Base-by-base conservation (phyloP, 495 filamentous ascomycete genomes). In the Thermochaetoides thermophila region DNA sequence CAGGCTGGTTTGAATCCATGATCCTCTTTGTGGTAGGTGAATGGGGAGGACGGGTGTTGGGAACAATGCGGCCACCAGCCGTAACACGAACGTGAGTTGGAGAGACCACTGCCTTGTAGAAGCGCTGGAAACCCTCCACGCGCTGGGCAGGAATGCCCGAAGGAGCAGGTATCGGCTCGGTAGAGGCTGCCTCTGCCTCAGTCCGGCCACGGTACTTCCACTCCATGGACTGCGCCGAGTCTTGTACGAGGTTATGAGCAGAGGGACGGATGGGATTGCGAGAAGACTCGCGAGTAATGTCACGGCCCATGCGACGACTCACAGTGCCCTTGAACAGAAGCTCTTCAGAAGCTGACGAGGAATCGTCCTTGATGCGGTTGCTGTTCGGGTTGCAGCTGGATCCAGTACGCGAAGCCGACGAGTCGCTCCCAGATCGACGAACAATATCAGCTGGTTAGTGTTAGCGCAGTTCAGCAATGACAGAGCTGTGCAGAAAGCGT, bases 1-100 rank as follows among this genome's bases (percentile, higher is more conserved):
- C 25, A 21, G 45, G 20, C 23, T 27, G 46, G 22, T 65, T n/a
- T n/a, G n/a, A n/a, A n/a, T n/a, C 61, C 27, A 43, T 60, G 14
- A 42, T 31, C 32, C 59, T 56, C 47, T 61, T 65, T 11, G 51
- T 39, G 1, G 58, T 57, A 4, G 64, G 61, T 7, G 61, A 65
- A 3, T 44, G 46, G 3, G 59, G 59, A 11, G 53, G 60, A 8
- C 66, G 64, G 17, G 57, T 68, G 39, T 73, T 73, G 9, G 68
- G 67, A 4, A 73, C 68, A 43, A 73, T 71, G 26, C 60, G 52
- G 24, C 67, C 61, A 35, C 66, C 61, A 34, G 68, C 66, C n/a
- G 66, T 70, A 29, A 70, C 65, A 15, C 68, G 55, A 35, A 70
- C 59, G 42, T 69, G 63, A 21, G 65, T 63, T 27, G 67, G 61